Evolutionary conservation across 768 basidiomycete genomes (phyloP).

Genomic region (Boletus rex-veris): DNA sequence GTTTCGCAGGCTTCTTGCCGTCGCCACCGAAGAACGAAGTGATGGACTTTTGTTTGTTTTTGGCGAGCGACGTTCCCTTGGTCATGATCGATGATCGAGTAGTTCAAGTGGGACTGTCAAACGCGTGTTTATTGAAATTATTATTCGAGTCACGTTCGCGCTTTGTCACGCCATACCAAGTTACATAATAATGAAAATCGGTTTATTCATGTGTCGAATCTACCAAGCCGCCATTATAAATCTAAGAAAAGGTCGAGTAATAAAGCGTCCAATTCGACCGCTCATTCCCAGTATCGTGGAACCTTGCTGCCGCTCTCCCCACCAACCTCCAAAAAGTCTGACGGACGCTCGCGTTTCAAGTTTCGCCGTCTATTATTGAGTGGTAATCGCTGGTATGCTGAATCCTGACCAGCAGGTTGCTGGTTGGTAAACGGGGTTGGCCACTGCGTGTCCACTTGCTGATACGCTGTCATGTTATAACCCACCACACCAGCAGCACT

Average conservation of each 20-base stretch:
- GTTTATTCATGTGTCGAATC: slow-evolving; percentile 5
- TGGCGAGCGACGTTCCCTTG: slow-evolving; percentile 40
- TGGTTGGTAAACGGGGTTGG: slow-evolving; percentile 56
- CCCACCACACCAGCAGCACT: slow-evolving; percentile 31
- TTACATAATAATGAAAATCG: slow-evolving; percentile 8
- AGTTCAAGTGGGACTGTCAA: neutral
- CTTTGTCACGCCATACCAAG: slow-evolving; percentile 13
- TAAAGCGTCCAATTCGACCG: neutral
- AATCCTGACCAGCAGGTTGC: slow-evolving; percentile 67
- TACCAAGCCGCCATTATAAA: neutral
- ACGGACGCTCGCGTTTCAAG: slow-evolving; percentile 77
- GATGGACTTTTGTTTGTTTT: slow-evolving; percentile 49
- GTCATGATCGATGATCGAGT: slow-evolving; percentile 47
- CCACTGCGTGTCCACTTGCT: slow-evolving; percentile 37
- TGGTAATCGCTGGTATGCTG: slow-evolving; percentile 83
- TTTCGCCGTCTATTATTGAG: slow-evolving; percentile 77
- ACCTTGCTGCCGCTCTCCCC: slow-evolving; percentile 62
- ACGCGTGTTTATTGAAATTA: slow-evolving; percentile 14
- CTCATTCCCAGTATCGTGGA: slow-evolving; percentile 74
- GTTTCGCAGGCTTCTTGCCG: slow-evolving; percentile 27
- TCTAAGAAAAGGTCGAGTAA: neutral
- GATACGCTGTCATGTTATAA: slow-evolving; percentile 44
- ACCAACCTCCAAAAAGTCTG: slow-evolving; percentile 77
- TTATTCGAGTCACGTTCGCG: slow-evolving; percentile 25
- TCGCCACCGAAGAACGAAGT: slow-evolving; percentile 49